Conservation (phyloP, 257 asterid genomes). For the Solanum bulbocastanum region DNA sequence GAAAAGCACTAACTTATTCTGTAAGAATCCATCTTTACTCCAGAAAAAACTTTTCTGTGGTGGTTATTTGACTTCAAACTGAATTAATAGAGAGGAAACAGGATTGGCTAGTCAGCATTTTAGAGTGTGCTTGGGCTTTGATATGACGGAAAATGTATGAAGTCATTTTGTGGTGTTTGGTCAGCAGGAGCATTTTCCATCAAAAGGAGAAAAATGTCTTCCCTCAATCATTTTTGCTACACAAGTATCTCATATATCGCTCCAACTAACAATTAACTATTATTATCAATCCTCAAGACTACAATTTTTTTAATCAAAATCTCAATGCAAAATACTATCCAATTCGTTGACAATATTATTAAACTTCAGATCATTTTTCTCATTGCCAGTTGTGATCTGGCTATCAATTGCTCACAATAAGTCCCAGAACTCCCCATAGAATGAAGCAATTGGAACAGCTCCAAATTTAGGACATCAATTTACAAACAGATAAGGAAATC, state of each 20-base stretch:
- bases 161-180: not conserved
- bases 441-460: not conserved
- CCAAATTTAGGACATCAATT: not conserved
- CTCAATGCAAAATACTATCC: not conserved
- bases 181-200: not conserved
- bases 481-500: not conserved
- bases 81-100: not conserved
- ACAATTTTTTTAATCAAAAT: not conserved
- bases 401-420: not conserved
- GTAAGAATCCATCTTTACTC: not conserved
- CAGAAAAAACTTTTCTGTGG: not conserved
- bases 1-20: not conserved
- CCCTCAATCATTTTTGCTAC: not conserved
- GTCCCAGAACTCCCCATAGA: not conserved
- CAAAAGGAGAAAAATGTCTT: not conserved
- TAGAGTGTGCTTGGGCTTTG: not conserved
- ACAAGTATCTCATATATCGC: not conserved
- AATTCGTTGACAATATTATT: not conserved
- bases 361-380: not conserved
- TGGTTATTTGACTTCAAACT: not conserved
- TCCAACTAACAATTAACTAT: not conserved
- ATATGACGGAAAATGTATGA: not conserved
- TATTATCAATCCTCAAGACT: not conserved
- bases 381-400: not conserved
- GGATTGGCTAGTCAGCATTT: not conserved